These are phyloP conservation scores for Mycosphaerelloides madeirae DNA, from an alignment of 2,329 filamentous ascomycete species.

Conservation along the genomic window DNA sequence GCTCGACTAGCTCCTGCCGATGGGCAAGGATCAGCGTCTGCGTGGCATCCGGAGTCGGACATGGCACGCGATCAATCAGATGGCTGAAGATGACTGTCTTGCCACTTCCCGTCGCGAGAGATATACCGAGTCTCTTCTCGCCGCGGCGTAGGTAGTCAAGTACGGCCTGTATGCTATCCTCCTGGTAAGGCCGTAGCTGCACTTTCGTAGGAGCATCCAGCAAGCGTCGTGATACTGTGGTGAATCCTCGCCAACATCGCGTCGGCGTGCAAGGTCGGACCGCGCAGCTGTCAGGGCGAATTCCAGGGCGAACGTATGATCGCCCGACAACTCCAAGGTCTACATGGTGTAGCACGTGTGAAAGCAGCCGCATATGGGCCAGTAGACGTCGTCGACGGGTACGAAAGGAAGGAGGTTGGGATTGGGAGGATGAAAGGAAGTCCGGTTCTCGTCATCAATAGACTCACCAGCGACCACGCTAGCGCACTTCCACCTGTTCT, in stretches of 20 bases:
- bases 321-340: too few relatives aligned
- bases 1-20: constrained; percentile 86
- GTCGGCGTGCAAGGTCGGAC: background rate
- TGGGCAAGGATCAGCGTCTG: constrained; percentile 91
- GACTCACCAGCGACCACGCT: too few relatives aligned
- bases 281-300: background rate
- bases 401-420: too few relatives aligned
- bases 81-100: constrained; percentile 96
- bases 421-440: too few relatives aligned
- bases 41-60: constrained; percentile 53
- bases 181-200: constrained; percentile 72
- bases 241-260: background rate
- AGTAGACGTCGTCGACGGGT: too few relatives aligned
- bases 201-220: constrained; percentile 6
- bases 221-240: background rate
- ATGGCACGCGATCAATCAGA: constrained; percentile 71
- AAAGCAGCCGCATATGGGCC: too few relatives aligned
- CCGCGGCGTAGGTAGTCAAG: constrained; percentile 62
- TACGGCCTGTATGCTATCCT: constrained; percentile 81
- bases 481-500: too few relatives aligned
- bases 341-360: too few relatives aligned
- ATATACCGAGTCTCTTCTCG: constrained; percentile 74
- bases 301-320: too few relatives aligned
- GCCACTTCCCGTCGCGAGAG: constrained; percentile 78
- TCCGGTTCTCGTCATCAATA: too few relatives aligned